Conservation (phyloP, 768 basidiomycete genomes). For the Pisolithus albus region DNA sequence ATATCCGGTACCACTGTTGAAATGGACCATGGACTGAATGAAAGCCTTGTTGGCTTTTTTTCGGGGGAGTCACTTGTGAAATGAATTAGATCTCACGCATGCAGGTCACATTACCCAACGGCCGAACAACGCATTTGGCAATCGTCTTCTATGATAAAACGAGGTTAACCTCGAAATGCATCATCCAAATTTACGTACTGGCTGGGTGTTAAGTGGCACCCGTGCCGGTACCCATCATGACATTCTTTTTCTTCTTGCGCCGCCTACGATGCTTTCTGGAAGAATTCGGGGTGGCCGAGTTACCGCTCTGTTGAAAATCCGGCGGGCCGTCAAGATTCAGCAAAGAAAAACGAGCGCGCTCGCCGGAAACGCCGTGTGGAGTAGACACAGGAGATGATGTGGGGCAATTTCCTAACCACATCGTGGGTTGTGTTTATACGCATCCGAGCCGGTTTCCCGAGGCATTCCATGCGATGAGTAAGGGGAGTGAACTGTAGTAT, state of each 20-base stretch:
- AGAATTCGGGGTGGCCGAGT: conserved; percentile 13
- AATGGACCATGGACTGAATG: background rate
- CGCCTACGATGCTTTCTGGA: conserved; percentile 51
- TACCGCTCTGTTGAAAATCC: conserved; percentile 14
- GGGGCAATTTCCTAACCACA: background rate
- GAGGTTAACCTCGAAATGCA: background rate
- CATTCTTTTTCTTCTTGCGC: conserved; percentile 45
- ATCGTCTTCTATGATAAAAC: background rate
- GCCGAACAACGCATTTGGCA: conserved; percentile 3
- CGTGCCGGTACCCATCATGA: conserved; percentile 21
- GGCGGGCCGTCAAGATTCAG: conserved; percentile 53
- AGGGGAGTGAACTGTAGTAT: background rate
- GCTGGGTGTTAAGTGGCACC: conserved; percentile 9
- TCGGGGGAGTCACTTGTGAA: background rate
- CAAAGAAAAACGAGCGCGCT: conserved; percentile 31
- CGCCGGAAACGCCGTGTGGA: conserved; percentile 4
- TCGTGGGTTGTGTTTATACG: background rate
- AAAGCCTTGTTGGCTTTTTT: background rate
- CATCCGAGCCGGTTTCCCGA: background rate
- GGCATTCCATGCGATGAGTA: background rate
- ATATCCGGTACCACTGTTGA: background rate
- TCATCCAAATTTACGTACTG: conserved; percentile 10
- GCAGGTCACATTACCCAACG: background rate
- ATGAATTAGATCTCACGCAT: background rate
- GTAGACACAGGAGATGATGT: conserved; percentile 6